Evolutionary conservation across 1,139 yeast genomes (phyloP).

Genomic region (Debaryomyces fabryi): DNA sequence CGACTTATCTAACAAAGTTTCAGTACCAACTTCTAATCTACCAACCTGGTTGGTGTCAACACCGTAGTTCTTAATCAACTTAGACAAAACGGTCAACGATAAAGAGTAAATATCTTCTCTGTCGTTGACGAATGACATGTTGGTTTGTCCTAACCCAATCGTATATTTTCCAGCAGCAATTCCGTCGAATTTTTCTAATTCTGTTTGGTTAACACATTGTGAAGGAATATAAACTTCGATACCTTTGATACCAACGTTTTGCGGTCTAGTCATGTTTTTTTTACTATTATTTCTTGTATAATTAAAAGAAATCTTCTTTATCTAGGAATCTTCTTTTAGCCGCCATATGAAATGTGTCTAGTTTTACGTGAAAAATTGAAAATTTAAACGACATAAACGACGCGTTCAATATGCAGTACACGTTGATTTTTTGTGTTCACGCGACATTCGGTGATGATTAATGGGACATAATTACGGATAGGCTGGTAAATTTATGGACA

Average conservation of each 20-base stretch:
- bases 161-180: conserved; percentile 96
- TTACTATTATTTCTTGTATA: conserved; percentile 1
- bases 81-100: conserved; percentile 79
- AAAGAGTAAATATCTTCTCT: conserved; percentile 96
- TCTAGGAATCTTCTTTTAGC: conserved; percentile 1
- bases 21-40: conserved; percentile 98
- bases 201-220: conserved; percentile 84
- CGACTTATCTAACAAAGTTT: conserved; percentile 94
- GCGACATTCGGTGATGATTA: not conserved
- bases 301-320: not conserved
- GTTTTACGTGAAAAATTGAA: conserved; percentile 3
- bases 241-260: conserved; percentile 94
- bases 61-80: conserved; percentile 75
- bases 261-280: conserved; percentile 21
- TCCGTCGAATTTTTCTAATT: conserved; percentile 80
- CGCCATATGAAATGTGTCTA: not conserved
- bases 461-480: not conserved
- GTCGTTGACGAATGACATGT: conserved; percentile 96
- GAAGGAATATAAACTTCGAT: conserved; percentile 88
- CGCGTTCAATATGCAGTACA: not conserved
- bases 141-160: conserved; percentile 97
- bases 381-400: conserved; percentile 5
- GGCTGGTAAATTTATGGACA: not conserved
- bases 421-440: not conserved
- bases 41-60: conserved; percentile 84